Evolutionary conservation across 1,284 basidiomycete species (phyloP).

Genomic region (Ganoderma leucocontextum): DNA sequence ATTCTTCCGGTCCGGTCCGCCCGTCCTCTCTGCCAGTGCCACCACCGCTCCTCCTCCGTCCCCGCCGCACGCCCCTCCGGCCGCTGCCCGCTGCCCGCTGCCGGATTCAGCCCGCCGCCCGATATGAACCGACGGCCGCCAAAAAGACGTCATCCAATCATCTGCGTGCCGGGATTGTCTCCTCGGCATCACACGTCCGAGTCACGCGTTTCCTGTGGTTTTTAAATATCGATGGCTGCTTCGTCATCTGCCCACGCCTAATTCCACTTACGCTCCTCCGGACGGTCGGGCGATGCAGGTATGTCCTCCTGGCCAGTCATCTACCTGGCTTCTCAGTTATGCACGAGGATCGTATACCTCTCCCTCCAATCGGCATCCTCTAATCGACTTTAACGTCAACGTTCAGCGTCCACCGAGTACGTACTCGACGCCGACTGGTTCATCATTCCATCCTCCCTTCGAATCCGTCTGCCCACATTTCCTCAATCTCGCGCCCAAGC

Average conservation of each 20-base stretch:
- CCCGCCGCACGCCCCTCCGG: slow-evolving; percentile 8
- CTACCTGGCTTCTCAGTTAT: neutral
- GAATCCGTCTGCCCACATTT: slow-evolving; percentile 5
- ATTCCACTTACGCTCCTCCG: slow-evolving; percentile 1
- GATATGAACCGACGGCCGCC: slow-evolving; percentile 4
- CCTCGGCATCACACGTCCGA: slow-evolving; percentile 26
- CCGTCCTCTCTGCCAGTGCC: slow-evolving; percentile 15
- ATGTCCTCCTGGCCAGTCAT: neutral
- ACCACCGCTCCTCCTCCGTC: slow-evolving; percentile 9
- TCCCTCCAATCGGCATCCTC: slow-evolving; percentile 29
- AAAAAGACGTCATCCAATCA: slow-evolving; percentile 28
- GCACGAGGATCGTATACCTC: slow-evolving; percentile 8
- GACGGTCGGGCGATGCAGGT: neutral
- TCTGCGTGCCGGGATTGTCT: neutral
- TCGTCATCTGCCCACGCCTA: neutral
- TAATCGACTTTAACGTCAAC: slow-evolving; percentile 10
- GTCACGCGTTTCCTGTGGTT: neutral
- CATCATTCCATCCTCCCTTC: slow-evolving; percentile 18
- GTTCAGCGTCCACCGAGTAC: no score
- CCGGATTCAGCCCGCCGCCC: slow-evolving; percentile 5
- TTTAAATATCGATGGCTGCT: neutral
- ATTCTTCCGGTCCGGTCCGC: slow-evolving; percentile 30
- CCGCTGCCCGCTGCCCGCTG: neutral
- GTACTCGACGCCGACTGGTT: neutral
- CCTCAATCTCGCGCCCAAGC: neutral